Conservation (phyloP, 352 stramenopile genomes). For the Globisporangium perplexum region DNA sequence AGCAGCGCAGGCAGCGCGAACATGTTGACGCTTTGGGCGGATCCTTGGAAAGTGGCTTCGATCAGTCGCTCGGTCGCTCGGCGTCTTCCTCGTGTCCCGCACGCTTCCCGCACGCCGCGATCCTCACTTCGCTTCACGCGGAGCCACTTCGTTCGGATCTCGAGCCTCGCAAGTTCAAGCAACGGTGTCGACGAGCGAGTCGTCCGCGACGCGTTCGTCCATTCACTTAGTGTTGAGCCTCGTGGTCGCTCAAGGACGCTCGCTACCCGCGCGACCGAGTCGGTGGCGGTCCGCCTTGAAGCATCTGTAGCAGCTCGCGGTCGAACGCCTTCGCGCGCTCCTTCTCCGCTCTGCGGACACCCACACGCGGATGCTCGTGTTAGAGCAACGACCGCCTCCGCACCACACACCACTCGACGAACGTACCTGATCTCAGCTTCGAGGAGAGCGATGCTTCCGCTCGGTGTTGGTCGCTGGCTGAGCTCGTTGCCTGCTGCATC, state of each 20-base stretch:
- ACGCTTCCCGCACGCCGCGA: too few species aligned
- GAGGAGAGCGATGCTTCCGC: slow-evolving; percentile 21
- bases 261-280: slow-evolving; percentile 5
- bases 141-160: too few species aligned
- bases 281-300: slow-evolving; percentile 24
- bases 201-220: too few species aligned
- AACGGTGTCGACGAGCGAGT: too few species aligned
- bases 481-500: slow-evolving; percentile 4
- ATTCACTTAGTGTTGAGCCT: neutral
- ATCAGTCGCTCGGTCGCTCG: too few species aligned
- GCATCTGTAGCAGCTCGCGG: slow-evolving; percentile 44
- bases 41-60: too few species aligned
- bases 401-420: neutral
- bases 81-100: too few species aligned
- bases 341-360: slow-evolving; percentile 29
- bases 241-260: neutral
- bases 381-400: neutral
- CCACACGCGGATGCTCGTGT: slow-evolving; percentile 1
- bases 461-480: neutral
- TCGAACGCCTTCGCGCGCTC: slow-evolving; percentile 36
- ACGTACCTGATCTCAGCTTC: slow-evolving; percentile 46
- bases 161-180: too few species aligned
- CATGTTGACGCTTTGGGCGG: too few species aligned
- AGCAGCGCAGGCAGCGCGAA: too few species aligned
- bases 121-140: too few species aligned